Percentiles rank a stretch among this genome's conserved stretches.
Evolutionary conservation across 441 rosid genomes (phyloP).

Genomic region (Adansonia gregorii): DNA sequence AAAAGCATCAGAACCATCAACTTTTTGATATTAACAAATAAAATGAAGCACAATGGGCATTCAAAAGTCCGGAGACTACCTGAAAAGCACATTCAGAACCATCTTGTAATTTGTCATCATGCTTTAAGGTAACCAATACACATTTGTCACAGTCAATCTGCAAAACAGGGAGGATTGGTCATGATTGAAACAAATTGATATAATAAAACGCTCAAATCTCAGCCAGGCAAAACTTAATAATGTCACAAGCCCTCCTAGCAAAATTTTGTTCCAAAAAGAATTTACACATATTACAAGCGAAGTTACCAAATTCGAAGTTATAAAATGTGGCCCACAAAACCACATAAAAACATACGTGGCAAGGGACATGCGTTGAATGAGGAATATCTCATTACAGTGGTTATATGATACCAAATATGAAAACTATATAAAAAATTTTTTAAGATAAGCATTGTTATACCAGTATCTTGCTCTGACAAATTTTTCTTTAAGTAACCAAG

Average conservation of each 20-base stretch:
- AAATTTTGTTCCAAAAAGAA: not conserved
- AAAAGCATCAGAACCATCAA: constrained; percentile 27
- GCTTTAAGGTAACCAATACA: constrained; percentile 90
- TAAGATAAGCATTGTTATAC: not conserved
- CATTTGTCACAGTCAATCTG: constrained; percentile 99
- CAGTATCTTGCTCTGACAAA: not conserved
- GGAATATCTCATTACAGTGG: not conserved
- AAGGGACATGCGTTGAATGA: not conserved
- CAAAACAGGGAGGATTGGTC: constrained; percentile 32
- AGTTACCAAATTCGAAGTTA: not conserved
- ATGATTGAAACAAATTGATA: constrained; percentile 27
- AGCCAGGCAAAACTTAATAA: not conserved
- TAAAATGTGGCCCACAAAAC: not conserved
- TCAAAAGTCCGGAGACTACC: constrained; percentile 45
- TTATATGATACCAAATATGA: constrained; percentile 10
- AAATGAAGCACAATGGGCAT: constrained; percentile 10
- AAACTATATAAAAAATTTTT: not conserved
- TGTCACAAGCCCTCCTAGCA: not conserved
- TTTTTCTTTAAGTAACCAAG: not conserved
- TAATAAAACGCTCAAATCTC: not conserved
- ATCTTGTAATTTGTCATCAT: constrained; percentile 97
- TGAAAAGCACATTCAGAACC: constrained; percentile 95
- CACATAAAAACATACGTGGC: not conserved
- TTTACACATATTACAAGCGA: not conserved
- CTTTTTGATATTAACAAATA: constrained; percentile 16